phyloP scores from a whole-genome alignment of 306 rosid species.

The Gastrolobium villosum region DNA sequence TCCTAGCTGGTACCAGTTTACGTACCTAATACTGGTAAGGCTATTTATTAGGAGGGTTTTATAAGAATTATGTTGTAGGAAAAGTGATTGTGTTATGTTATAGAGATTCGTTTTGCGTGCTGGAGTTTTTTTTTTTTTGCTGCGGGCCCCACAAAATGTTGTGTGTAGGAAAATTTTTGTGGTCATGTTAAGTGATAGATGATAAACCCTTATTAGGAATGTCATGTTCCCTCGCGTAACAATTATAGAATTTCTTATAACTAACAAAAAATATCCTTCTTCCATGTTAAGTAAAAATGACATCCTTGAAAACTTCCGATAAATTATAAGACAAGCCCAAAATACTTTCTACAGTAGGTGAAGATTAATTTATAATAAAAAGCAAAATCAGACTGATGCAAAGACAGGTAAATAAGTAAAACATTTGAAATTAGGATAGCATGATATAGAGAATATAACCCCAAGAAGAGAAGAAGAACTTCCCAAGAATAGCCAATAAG shows the following conservation, averaged over 20 bases:
- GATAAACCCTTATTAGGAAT: conserved; percentile 28
- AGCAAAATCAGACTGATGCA: conserved; percentile 37
- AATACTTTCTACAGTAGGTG: conserved; percentile 20
- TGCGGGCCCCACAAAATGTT: too few relatives aligned
- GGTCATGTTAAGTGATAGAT: too few relatives aligned
- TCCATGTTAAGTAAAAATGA: conserved; percentile 10
- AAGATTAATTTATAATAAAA: conserved; percentile 31
- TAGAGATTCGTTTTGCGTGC: too few relatives aligned
- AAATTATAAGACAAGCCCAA: conserved; percentile 26
- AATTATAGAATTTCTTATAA: conserved; percentile 5
- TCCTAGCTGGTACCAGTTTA: conserved; percentile 9
- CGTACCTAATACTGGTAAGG: conserved; percentile 9
- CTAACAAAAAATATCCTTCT: background rate
- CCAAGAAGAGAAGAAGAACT: conserved; percentile 24
- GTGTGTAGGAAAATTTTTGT: too few relatives aligned
- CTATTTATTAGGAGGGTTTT: conserved; percentile 36
- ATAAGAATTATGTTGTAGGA: too few relatives aligned
- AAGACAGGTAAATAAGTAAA: conserved; percentile 7
- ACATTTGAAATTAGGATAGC: background rate
- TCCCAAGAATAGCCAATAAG: conserved; percentile 29
- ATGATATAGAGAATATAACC: conserved; percentile 14
- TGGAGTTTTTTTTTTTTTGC: too few relatives aligned
- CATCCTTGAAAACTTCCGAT: background rate
- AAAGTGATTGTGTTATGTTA: too few relatives aligned
- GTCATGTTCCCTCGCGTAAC: background rate